Evolutionary conservation across 2,329 filamentous ascomycete species (phyloP).

Genomic region (Myotisia sp.): DNA sequence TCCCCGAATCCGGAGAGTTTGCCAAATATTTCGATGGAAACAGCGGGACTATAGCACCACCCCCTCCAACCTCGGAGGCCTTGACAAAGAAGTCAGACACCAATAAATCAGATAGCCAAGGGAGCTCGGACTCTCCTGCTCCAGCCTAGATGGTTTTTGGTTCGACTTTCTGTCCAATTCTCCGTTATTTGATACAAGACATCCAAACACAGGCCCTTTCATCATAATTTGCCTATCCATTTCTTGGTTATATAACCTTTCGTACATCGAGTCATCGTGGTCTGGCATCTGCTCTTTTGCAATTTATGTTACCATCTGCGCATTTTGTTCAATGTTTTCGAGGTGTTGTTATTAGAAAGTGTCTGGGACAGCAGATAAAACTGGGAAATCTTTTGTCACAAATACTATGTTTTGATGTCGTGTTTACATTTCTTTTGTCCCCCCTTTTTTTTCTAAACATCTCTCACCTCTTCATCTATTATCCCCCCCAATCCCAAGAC

Average conservation of each 20-base stretch:
- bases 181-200: slow-evolving; percentile 4
- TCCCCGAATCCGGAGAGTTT: slow-evolving; percentile 76
- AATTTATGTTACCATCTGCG: too few species aligned
- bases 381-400: slow-evolving; percentile 2
- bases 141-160: not conserved
- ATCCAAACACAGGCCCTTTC: slow-evolving; percentile 5
- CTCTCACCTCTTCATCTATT: not conserved
- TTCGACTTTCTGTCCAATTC: slow-evolving; percentile 1
- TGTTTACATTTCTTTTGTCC: slow-evolving; percentile 7
- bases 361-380: slow-evolving; percentile 3
- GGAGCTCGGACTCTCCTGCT: slow-evolving; percentile 1
- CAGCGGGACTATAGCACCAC: slow-evolving; percentile 19
- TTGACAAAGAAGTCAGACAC: not conserved
- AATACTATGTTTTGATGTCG: not conserved
- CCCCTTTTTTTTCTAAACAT: slow-evolving; percentile 18
- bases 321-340: too few species aligned
- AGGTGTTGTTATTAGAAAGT: slow-evolving; percentile 3
- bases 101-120: too few species aligned
- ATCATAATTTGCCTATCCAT: slow-evolving; percentile 1
- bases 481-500: not conserved
- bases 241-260: not conserved
- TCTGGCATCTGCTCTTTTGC: too few species aligned
- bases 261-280: too few species aligned
- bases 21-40: slow-evolving; percentile 71
- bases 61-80: slow-evolving; percentile 10